Evolutionary conservation across 2,329 filamentous ascomycete species (phyloP).

Genomic region (Claviceps sp.): DNA sequence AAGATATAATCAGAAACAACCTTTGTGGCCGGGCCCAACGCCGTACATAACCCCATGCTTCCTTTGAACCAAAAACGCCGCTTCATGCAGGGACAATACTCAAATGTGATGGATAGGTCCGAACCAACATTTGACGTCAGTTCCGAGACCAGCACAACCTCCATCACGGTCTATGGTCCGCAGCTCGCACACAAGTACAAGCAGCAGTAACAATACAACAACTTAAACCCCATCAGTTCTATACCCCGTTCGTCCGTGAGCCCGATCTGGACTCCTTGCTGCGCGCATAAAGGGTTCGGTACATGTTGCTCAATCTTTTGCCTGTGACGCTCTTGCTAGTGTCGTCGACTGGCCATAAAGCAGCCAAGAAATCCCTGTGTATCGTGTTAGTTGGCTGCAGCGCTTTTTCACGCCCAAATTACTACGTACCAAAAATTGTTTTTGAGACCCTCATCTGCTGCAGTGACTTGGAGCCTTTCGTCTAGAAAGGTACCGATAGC

Average conservation of each 20-base stretch:
- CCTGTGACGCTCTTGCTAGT: slow-evolving; percentile 31
- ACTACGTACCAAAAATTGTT: slow-evolving; percentile 36
- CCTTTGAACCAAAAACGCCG: slow-evolving; percentile 12
- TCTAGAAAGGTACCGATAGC: slow-evolving; percentile 51
- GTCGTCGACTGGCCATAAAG: slow-evolving; percentile 32
- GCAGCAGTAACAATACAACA: neutral
- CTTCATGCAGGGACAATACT: slow-evolving; percentile 13
- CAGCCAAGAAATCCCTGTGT: slow-evolving; percentile 31
- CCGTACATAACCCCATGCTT: slow-evolving; percentile 10
- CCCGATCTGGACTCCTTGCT: slow-evolving; percentile 18
- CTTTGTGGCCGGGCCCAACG: slow-evolving; percentile 5
- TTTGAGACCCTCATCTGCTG: slow-evolving; percentile 28
- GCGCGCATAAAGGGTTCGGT: slow-evolving; percentile 24
- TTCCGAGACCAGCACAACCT: neutral
- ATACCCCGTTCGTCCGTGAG: slow-evolving; percentile 20
- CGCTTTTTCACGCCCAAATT: neutral
- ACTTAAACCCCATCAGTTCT: neutral
- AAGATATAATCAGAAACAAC: neutral
- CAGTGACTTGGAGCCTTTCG: slow-evolving; percentile 27
- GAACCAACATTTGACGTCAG: neutral
- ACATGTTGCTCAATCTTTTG: slow-evolving; percentile 30
- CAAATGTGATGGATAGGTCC: neutral
- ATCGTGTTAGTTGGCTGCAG: slow-evolving; percentile 10
- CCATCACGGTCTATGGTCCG: neutral
- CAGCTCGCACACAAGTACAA: neutral